A percentile compares a stretch with the other conserved stretches of the same genome.
Conservation (phyloP, 2,329 filamentous ascomycete species). For the Penicillium crustosum region DNA sequence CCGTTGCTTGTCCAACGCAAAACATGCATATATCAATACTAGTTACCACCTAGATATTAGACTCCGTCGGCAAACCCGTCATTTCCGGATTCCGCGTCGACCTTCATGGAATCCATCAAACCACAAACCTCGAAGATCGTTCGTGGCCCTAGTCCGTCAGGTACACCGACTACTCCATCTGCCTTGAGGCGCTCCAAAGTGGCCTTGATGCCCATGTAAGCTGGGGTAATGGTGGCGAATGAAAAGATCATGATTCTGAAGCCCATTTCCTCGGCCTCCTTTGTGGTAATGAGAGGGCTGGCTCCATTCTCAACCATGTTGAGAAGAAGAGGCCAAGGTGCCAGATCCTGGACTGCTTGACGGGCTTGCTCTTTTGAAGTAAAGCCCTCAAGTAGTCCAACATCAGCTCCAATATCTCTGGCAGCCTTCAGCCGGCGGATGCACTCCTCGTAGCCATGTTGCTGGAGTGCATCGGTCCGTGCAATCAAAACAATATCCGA, state of each 20-base stretch:
- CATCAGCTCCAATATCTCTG: constrained; percentile 41
- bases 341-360: constrained; percentile 39
- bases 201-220: constrained; percentile 37
- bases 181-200: constrained; percentile 37
- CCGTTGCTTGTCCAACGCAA: not conserved
- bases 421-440: constrained; percentile 41
- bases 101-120: constrained; percentile 39
- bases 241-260: constrained; percentile 48
- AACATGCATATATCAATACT: not conserved
- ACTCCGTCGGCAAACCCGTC: constrained; percentile 32
- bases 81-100: constrained; percentile 42
- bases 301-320: constrained; percentile 48
- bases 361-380: constrained; percentile 39
- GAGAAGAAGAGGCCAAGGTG: constrained; percentile 41
- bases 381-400: constrained; percentile 44
- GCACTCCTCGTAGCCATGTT: constrained; percentile 44
- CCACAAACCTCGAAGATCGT: constrained; percentile 45
- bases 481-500: constrained; percentile 48
- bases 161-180: constrained; percentile 37
- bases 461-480: constrained; percentile 41
- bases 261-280: constrained; percentile 43
- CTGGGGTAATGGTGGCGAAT: constrained; percentile 39
- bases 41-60: constrained; percentile 4
- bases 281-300: constrained; percentile 38
- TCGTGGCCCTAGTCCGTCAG: constrained; percentile 34